Conservation (phyloP, 306 rosid species). For the Pterocarpus santalinus region DNA sequence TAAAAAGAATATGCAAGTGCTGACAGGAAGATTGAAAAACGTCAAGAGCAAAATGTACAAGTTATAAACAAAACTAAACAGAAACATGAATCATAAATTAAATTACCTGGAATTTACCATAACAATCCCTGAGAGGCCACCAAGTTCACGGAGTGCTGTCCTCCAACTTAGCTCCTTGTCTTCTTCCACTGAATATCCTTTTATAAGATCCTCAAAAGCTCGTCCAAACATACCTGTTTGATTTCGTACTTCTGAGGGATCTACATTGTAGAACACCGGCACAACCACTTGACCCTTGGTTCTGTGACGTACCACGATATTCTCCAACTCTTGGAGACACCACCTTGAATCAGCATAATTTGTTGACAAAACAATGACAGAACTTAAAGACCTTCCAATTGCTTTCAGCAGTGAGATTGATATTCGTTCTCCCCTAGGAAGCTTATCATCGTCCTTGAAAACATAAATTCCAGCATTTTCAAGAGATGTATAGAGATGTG, state of each 20-base stretch:
- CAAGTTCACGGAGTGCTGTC: background rate
- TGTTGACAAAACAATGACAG: conserved; percentile 9
- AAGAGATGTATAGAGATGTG: background rate
- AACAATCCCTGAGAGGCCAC: background rate
- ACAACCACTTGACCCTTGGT: background rate
- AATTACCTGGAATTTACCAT: background rate
- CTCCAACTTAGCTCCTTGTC: background rate
- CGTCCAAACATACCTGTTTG: background rate
- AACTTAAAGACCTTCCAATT: background rate
- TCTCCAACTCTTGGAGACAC: background rate
- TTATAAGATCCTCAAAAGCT: background rate
- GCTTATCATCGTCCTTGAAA: background rate
- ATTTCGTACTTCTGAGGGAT: background rate
- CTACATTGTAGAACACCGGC: background rate
- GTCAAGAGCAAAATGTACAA: no score
- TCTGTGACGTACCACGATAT: background rate
- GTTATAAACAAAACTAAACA: no score
- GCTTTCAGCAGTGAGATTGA: background rate
- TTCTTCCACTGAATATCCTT: background rate
- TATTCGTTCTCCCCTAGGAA: background rate
- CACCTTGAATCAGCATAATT: background rate
- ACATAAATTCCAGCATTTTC: background rate
- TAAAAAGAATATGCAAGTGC: no score
- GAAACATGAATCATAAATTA: no score
- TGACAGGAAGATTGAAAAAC: no score